Conservation (phyloP, 768 basidiomycete genomes). For the Podaxis mareebaensis region DNA sequence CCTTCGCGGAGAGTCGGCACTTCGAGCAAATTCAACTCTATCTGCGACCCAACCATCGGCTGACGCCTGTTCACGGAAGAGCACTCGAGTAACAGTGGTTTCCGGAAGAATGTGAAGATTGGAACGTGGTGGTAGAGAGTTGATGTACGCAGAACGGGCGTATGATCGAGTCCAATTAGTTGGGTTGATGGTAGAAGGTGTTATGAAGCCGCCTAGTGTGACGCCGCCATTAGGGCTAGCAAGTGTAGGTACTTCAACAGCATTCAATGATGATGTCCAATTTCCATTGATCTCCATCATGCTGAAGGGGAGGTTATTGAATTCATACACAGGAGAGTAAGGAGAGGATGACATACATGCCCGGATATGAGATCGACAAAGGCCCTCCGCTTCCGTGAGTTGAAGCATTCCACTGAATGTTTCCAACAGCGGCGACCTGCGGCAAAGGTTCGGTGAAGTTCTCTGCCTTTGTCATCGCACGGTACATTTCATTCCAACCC, state of each 20-base stretch:
- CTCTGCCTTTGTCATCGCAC: slow-evolving; percentile 52
- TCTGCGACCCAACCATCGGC: slow-evolving; percentile 27
- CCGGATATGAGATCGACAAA: slow-evolving; percentile 41
- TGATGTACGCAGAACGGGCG: slow-evolving; percentile 66
- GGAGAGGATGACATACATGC: slow-evolving; percentile 36
- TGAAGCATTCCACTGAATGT: slow-evolving; percentile 43
- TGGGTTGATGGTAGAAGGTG: slow-evolving; percentile 62
- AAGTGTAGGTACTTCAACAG: slow-evolving; percentile 40
- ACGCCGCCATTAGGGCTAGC: slow-evolving; percentile 47
- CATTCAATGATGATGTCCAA: slow-evolving; percentile 55
- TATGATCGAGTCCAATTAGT: slow-evolving; percentile 65
- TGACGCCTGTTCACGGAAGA: slow-evolving; percentile 45
- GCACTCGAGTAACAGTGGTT: slow-evolving; percentile 52
- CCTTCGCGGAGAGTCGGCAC: slow-evolving; percentile 29
- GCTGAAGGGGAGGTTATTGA: slow-evolving; percentile 24
- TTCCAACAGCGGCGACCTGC: slow-evolving; percentile 36
- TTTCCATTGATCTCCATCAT: slow-evolving; percentile 50
- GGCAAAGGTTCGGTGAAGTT: slow-evolving; percentile 51
- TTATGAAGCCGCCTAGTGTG: slow-evolving; percentile 52
- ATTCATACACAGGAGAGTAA: neutral
- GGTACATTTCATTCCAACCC: slow-evolving; percentile 47
- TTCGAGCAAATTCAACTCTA: slow-evolving; percentile 47
- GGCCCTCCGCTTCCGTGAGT: slow-evolving; percentile 56
- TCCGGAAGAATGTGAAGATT: slow-evolving; percentile 61
- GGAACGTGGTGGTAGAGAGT: slow-evolving; percentile 53